These are phyloP conservation scores for Coffea canephora DNA, from an alignment of 257 asterid genomes.

Conservation along the genomic window DNA sequence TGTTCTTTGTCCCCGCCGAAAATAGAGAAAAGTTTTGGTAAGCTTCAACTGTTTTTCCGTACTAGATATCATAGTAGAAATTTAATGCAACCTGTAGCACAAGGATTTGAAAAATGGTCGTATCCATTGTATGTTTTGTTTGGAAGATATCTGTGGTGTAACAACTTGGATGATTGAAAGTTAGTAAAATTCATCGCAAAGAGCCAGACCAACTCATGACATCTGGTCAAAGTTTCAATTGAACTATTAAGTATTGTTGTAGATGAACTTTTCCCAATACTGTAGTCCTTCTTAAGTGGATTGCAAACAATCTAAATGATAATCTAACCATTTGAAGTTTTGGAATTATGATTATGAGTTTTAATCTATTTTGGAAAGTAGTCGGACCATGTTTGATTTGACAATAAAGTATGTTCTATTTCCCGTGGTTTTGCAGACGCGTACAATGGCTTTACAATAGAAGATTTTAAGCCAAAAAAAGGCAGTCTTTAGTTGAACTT, in stretches of 20 bases:
- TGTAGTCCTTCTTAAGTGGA: neutral
- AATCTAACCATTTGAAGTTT: no score
- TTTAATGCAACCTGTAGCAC: neutral
- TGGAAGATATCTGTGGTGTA: neutral
- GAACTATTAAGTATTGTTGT: no score
- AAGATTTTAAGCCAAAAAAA: no score
- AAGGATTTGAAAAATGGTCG: no score
- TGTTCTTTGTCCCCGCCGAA: slow-evolving; percentile 45
- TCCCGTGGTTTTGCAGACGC: neutral
- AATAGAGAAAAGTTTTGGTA: slow-evolving; percentile 56
- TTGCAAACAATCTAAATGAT: neutral
- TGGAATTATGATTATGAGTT: no score
- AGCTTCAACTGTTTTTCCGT: neutral
- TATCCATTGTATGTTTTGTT: neutral
- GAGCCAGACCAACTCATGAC: neutral
- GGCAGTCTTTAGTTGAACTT: no score
- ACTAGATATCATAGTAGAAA: neutral
- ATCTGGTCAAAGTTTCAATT: neutral
- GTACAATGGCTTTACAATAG: neutral
- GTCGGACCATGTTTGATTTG: neutral
- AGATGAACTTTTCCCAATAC: no score
- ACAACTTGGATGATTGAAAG: neutral
- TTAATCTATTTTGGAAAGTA: neutral
- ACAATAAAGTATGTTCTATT: no score
- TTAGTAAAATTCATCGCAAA: neutral